A percentile compares a stretch with the other conserved stretches of the same genome.
Conservation (phyloP, 2,329 filamentous ascomycete species). For the Nemania sp. region DNA sequence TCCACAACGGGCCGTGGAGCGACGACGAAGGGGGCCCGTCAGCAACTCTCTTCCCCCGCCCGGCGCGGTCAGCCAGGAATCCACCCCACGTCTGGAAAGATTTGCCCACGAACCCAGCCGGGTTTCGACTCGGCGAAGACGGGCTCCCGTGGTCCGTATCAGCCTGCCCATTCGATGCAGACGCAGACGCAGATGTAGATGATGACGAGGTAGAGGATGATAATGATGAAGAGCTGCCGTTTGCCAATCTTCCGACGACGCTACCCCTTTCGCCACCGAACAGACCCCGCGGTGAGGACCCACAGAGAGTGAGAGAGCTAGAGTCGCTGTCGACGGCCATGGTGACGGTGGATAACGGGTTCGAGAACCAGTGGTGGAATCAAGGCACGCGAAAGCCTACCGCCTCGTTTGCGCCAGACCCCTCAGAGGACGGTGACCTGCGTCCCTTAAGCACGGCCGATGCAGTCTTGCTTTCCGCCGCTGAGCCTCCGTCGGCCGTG, state of each 20-base stretch:
- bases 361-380: conserved; percentile 70
- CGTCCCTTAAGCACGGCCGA: conserved; percentile 46
- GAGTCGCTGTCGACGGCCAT: conserved; percentile 64
- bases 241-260: conserved; percentile 44
- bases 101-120: conserved; percentile 55
- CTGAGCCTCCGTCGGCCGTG: conserved; percentile 42
- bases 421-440: conserved; percentile 39
- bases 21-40: conserved; percentile 51
- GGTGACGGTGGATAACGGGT: conserved; percentile 69
- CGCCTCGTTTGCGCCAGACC: conserved; percentile 38
- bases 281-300: conserved; percentile 50
- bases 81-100: conserved; percentile 56
- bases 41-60: conserved; percentile 47
- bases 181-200: not conserved
- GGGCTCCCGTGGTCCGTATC: conserved; percentile 61
- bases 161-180: conserved; percentile 51
- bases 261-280: conserved; percentile 41
- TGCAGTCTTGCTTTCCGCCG: conserved; percentile 44
- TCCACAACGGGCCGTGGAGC: conserved; percentile 63
- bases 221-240: conserved; percentile 40
- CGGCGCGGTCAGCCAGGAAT: conserved; percentile 36
- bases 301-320: conserved; percentile 56
- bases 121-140: conserved; percentile 61
- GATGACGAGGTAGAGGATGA: conserved; percentile 38
- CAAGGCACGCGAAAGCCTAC: conserved; percentile 55